Base-by-base conservation (phyloP, 306 rosid genomes). In the Lathyrus tuberosus region DNA sequence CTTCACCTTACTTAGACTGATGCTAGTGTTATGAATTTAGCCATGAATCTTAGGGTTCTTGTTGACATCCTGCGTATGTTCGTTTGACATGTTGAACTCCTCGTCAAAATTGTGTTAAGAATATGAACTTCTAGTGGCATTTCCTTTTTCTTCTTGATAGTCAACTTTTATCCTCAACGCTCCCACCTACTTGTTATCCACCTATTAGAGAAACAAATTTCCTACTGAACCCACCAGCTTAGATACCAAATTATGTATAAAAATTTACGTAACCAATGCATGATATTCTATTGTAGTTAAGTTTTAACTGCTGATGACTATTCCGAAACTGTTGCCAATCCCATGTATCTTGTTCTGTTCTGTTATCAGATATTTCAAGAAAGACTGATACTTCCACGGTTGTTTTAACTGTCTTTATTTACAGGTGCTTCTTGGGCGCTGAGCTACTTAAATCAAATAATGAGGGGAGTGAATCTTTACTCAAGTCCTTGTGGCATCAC, bases 401-500 rank as follows among this genome's bases (percentile, higher is more conserved):
- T 66, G 15, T 67, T 6, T 59, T 77, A 11, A 65, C 65, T 47
- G 5, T 62, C 68, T 37, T 61, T 43, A 37, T 75, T 49, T 84
- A 31, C 80, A 93, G 98, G 83, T 82, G 93, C 87, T 93, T 85
- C 82, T 71, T 93, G 87, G 96, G 96, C 47, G 89, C 85, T 59
- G 96, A 93, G 79, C 86, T 93, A 64, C 86, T 93, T 40, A 88
- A 88, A 76, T 82, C 90, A 40, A 72, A 76, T 40, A 83, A 69
- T 4, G 96, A 90, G 78, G 96, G 96, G 65, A 81, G 81, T 12
- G 96, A 90, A 69, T 77, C 87, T 71, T 71, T 88, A 53, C 93
- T 93, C 69, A 93, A 93, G 71, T 77, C 93, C 64, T 71, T 93
- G 79, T 93, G 98, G 98, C 98, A 90, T 88, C 96, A 90, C 78